Conservation (phyloP, 495 filamentous ascomycete species). For the Daldinia decipiens region DNA sequence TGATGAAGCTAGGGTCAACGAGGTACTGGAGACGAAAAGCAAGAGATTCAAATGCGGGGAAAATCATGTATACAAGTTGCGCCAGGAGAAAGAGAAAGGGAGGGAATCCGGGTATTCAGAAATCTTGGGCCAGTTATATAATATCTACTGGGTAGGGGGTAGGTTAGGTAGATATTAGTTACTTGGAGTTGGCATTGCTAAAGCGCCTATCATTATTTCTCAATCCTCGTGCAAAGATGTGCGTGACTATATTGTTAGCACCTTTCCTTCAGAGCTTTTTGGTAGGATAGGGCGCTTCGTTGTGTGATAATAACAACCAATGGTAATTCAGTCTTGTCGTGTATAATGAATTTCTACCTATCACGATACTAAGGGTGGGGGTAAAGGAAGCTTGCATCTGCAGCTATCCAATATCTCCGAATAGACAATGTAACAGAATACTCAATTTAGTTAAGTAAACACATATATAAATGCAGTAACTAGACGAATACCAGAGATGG, state of each 20-base stretch:
- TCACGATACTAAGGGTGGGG: conserved; percentile 33
- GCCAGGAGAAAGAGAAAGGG: conserved; percentile 4
- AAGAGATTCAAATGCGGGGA: conserved; percentile 26
- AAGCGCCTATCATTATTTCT: not conserved
- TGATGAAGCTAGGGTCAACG: conserved; percentile 27
- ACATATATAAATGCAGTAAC: conserved; percentile 10
- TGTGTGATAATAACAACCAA: conserved; percentile 37
- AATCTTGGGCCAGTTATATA: conserved; percentile 4
- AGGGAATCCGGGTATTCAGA: not conserved
- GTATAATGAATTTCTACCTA: conserved; percentile 41
- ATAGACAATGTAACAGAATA: conserved; percentile 13
- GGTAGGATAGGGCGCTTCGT: conserved; percentile 42
- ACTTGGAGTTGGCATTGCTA: not conserved
- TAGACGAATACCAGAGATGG: not conserved
- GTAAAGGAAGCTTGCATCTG: conserved; percentile 26
- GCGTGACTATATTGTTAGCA: conserved; percentile 18
- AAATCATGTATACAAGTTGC: conserved; percentile 1
- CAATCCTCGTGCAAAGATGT: conserved; percentile 4
- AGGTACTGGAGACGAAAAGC: conserved; percentile 25
- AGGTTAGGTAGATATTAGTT: not conserved
- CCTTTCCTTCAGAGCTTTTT: conserved; percentile 24
- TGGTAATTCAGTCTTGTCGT: conserved; percentile 30
- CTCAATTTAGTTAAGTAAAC: not conserved
- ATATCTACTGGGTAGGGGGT: not conserved
- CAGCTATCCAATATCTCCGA: conserved; percentile 41